Conservation (phyloP, 768 basidiomycete species). For the Strobilomyces echinocephalus region DNA sequence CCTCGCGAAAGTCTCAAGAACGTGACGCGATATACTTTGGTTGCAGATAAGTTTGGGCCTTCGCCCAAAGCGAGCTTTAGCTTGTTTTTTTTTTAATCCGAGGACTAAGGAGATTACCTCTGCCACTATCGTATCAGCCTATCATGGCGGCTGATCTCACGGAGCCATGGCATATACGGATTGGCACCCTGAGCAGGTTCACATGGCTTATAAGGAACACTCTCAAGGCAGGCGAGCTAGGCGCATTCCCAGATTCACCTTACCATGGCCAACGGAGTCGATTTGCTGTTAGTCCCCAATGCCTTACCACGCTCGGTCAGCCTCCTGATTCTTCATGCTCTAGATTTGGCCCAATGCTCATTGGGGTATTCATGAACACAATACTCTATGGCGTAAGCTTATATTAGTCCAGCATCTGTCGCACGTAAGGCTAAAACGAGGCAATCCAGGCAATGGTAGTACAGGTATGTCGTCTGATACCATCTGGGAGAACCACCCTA, state of each 20-base stretch:
- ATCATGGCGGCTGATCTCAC: background rate
- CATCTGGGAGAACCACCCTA: background rate
- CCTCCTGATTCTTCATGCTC: conserved; percentile 35
- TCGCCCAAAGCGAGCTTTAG: too few relatives aligned
- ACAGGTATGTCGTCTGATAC: conserved; percentile 7
- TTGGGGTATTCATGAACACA: conserved; percentile 14
- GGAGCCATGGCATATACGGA: background rate
- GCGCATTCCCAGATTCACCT: background rate
- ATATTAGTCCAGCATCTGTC: background rate
- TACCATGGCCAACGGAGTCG: background rate
- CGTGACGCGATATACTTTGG: too few relatives aligned
- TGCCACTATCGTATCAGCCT: too few relatives aligned
- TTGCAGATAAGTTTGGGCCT: too few relatives aligned
- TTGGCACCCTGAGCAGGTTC: background rate
- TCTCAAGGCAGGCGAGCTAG: background rate
- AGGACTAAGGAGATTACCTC: background rate
- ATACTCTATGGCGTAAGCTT: conserved; percentile 16
- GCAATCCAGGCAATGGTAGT: conserved; percentile 6
- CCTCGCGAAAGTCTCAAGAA: too few relatives aligned
- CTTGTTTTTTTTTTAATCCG: background rate
- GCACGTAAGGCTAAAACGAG: background rate
- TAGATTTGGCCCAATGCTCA: conserved; percentile 31
- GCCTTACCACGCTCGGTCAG: background rate
- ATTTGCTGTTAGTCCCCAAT: background rate
- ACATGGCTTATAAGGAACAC: background rate